These are phyloP conservation scores for Raffaelea deltoideospora DNA, from an alignment of 2,329 filamentous ascomycete species.

Conservation along the genomic window DNA sequence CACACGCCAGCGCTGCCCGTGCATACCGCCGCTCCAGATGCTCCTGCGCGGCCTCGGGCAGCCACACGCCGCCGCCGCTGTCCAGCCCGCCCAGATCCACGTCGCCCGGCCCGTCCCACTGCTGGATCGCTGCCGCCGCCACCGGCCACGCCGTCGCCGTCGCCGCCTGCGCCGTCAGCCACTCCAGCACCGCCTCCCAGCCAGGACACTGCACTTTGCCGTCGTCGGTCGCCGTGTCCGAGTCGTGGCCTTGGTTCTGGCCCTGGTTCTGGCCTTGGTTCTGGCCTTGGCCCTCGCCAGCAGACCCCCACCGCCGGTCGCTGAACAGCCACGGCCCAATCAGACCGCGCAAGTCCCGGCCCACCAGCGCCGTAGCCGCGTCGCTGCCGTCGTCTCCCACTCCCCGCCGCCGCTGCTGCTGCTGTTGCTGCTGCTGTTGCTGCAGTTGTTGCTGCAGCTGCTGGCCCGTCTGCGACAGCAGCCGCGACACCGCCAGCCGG, in stretches of 20 bases:
- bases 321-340: slow-evolving; percentile 63
- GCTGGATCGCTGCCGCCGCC: slow-evolving; percentile 47
- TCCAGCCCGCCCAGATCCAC: slow-evolving; percentile 50
- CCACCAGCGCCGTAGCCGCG: slow-evolving; percentile 21
- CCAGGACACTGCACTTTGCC: slow-evolving; percentile 31
- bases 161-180: slow-evolving; percentile 46
- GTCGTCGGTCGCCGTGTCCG: slow-evolving; percentile 8
- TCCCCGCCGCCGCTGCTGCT: too few species aligned
- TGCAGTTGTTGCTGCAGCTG: too few species aligned
- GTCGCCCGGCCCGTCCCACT: slow-evolving; percentile 62
- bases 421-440: too few species aligned
- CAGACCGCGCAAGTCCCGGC: slow-evolving; percentile 51
- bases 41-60: slow-evolving; percentile 44
- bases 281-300: too few species aligned
- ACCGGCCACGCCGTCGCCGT: slow-evolving; percentile 39
- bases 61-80: slow-evolving; percentile 36
- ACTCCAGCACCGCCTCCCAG: slow-evolving; percentile 55
- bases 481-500: slow-evolving; percentile 39
- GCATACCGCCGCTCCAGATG: slow-evolving; percentile 50
- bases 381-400: slow-evolving; percentile 15
- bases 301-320: slow-evolving; percentile 33
- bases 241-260: too few species aligned
- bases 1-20: slow-evolving; percentile 49
- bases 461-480: slow-evolving; percentile 41
- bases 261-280: too few species aligned